Evolutionary conservation across 2,329 filamentous ascomycete species (phyloP), one percentile per base, ranked within the genome.

Genomic region (Penicillium occitanis): DNA sequence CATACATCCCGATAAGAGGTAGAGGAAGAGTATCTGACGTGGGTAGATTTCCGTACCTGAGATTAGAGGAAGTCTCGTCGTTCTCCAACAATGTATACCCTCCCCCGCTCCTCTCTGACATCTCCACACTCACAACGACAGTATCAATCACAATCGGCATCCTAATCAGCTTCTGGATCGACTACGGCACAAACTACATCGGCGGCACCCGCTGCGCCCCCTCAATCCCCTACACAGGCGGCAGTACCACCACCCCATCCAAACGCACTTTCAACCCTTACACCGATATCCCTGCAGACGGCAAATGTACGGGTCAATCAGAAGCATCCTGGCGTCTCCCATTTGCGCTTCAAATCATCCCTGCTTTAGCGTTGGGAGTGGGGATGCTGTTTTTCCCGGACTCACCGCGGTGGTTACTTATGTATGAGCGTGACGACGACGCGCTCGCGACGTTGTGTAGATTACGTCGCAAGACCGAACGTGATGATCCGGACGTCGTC

Each of bases 401-500:
- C 64, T 86, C 85, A 0, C 86, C 86, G 0, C 79, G 86, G 28
- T 87, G 85, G 80, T 77, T 87, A 1, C 76, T 80, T 8, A 81
- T 80, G 69, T 78, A 80, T 61, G 81, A 80, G 42, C 79, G 81
- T 5, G 79, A 86, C 60, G 76, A 83, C 2, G 84, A 86, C 17
- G 80, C 81, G 0, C 74, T 86, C 7, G 66, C 73, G 11, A 79
- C 78, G 0, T 75, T 87, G 1, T 78, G 78, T 1, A 82, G 79
- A 66, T 74, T 88, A 6, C 82, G 86, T 6, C 77, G 79, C 3
- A 44, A 46, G 37, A 75, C 84, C 2, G 78, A 82, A 1, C 71
- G 72, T 0, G 79, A 76, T 25, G 83, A 86, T 64, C 70, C 76
- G 1, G 71, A 78, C 1, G 78, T 89, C 0, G 75, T 81, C 13